phyloP scores from a whole-genome alignment of 208 protist genomes.

The Porcisia hertigi region DNA sequence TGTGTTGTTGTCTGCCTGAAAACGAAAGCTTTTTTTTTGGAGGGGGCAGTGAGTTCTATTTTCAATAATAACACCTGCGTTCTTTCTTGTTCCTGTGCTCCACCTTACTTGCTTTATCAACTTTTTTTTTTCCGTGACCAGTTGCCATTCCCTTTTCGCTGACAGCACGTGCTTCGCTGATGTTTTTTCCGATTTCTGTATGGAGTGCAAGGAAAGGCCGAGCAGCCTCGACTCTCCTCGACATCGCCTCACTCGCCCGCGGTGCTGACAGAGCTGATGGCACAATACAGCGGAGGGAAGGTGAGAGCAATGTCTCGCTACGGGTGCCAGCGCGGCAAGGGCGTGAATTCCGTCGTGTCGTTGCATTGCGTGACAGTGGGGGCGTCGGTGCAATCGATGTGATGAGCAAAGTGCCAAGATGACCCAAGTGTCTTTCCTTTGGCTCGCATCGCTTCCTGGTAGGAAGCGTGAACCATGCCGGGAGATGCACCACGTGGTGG shows the following conservation, averaged over 20 bases:
- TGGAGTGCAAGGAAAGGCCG: too few species aligned
- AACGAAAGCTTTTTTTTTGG: neutral
- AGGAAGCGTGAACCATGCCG: neutral
- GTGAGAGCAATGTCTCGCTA: neutral
- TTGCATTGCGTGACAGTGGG: neutral
- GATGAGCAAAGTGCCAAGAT: neutral
- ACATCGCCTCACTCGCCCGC: neutral
- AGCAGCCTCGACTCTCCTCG: too few species aligned
- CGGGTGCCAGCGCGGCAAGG: neutral
- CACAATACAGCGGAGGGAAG: neutral
- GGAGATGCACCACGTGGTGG: neutral
- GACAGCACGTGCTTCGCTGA: too few species aligned
- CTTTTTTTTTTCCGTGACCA: neutral
- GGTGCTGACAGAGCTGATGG: neutral
- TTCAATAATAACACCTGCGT: neutral
- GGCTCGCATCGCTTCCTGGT: neutral
- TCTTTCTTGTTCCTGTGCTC: slow-evolving; percentile 15
- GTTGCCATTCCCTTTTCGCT: neutral
- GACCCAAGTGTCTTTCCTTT: neutral
- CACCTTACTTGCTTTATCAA: neutral
- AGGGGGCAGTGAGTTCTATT: neutral
- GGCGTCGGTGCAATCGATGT: neutral
- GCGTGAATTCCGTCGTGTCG: neutral
- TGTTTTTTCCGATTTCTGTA: neutral
- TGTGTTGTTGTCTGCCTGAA: neutral